These are phyloP conservation scores for Psidium friedrichsthalianum DNA, from an alignment of 345 rosid genomes.

Conservation along the genomic window DNA sequence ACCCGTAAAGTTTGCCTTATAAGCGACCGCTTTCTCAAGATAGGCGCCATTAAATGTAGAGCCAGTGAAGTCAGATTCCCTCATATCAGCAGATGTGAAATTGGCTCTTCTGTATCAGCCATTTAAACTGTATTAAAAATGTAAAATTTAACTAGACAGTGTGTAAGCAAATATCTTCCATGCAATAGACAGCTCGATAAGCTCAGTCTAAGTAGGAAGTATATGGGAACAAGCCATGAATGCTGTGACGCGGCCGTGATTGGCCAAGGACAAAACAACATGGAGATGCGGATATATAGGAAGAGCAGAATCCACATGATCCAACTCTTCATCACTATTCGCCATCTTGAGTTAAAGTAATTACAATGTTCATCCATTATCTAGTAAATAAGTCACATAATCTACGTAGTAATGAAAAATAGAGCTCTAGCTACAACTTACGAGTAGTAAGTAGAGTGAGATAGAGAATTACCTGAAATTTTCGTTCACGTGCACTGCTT, in stretches of 20 bases:
- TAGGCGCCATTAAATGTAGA: constrained; percentile 92
- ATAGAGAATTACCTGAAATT: constrained; percentile 51
- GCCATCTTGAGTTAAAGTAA: neutral
- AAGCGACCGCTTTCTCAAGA: constrained; percentile 94
- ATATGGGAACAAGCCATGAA: neutral
- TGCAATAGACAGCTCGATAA: neutral
- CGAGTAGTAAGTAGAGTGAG: neutral
- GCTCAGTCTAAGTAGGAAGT: neutral
- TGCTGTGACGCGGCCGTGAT: neutral
- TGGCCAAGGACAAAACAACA: neutral
- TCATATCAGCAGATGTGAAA: constrained; percentile 94
- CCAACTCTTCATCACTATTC: neutral
- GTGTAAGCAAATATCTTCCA: neutral
- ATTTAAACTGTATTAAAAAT: constrained; percentile 6
- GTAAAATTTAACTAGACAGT: neutral
- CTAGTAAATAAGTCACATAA: neutral
- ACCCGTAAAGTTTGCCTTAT: constrained; percentile 86
- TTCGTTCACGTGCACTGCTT: constrained; percentile 72
- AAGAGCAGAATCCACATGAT: neutral
- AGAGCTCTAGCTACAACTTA: neutral
- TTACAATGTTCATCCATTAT: neutral
- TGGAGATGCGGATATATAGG: neutral
- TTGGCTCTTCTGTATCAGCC: constrained; percentile 76
- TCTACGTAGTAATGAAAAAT: neutral
- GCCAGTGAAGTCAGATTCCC: constrained; percentile 92